Evolutionary conservation across 1,284 basidiomycete species (phyloP).

Genomic region (Leccinum subrobustum): DNA sequence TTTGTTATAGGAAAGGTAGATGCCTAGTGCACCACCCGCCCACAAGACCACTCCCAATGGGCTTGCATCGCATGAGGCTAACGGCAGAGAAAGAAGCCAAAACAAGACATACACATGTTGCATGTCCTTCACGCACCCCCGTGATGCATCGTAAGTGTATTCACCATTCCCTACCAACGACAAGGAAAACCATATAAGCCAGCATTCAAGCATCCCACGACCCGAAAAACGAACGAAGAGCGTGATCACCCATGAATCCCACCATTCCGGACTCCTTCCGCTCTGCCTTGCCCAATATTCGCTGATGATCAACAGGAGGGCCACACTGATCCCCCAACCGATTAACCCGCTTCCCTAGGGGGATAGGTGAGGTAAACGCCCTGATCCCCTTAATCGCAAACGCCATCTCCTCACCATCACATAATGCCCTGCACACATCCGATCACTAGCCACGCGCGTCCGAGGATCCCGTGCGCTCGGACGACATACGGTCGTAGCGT

Average conservation of each 20-base stretch:
- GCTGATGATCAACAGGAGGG: constrained; percentile 80
- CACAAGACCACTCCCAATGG: constrained; percentile 65
- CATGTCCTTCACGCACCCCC: constrained; percentile 79
- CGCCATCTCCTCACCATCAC: constrained; percentile 61
- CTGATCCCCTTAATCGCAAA: background rate
- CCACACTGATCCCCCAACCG: constrained; percentile 83
- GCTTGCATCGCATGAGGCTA: constrained; percentile 24
- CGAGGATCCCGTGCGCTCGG: constrained; percentile 74
- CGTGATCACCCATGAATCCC: constrained; percentile 89
- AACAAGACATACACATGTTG: constrained; percentile 75
- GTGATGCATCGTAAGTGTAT: constrained; percentile 92
- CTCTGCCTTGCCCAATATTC: constrained; percentile 77
- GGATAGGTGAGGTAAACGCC: background rate
- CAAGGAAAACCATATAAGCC: background rate
- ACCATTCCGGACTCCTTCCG: constrained; percentile 83
- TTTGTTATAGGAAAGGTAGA: constrained; percentile 83
- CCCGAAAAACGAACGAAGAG: constrained; percentile 66
- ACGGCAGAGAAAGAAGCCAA: background rate
- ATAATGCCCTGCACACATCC: constrained; percentile 90
- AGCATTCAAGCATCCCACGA: background rate
- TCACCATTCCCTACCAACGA: constrained; percentile 50
- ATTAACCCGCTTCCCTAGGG: constrained; percentile 77
- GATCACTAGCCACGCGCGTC: constrained; percentile 82
- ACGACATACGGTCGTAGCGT: constrained; percentile 76
- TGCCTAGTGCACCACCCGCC: constrained; percentile 87